Conservation (phyloP, 768 basidiomycete genomes). For the Wakefieldia striispora region DNA sequence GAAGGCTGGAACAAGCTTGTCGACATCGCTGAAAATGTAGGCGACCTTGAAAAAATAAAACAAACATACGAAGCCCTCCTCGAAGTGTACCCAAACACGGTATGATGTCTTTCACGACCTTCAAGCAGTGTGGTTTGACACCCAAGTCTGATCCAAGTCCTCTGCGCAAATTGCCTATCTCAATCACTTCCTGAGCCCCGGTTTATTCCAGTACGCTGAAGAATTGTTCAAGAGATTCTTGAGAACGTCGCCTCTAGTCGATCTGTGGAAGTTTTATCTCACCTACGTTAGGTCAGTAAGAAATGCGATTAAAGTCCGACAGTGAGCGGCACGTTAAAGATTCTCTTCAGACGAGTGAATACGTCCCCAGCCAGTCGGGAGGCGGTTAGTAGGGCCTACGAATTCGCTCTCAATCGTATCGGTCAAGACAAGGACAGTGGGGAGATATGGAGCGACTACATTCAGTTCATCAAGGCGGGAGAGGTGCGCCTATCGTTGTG, state of each 20-base stretch:
- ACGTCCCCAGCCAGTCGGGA: slow-evolving; percentile 67
- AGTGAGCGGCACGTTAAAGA: slow-evolving; percentile 8
- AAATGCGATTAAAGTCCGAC: slow-evolving; percentile 6
- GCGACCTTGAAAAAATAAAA: slow-evolving; percentile 78
- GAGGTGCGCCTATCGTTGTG: slow-evolving; percentile 50
- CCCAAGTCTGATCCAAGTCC: slow-evolving; percentile 46
- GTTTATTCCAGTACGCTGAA: slow-evolving; percentile 75
- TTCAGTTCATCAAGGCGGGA: slow-evolving; percentile 79
- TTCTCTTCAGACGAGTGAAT: slow-evolving; percentile 58
- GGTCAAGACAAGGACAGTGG: slow-evolving; percentile 92
- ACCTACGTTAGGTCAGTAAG: slow-evolving; percentile 81
- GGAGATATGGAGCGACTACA: slow-evolving; percentile 92
- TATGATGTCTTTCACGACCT: slow-evolving; percentile 46
- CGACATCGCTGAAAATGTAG: slow-evolving; percentile 69
- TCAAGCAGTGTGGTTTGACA: slow-evolving; percentile 25
- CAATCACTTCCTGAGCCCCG: slow-evolving; percentile 66
- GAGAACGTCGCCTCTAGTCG: slow-evolving; percentile 80
- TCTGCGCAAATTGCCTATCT: slow-evolving; percentile 85
- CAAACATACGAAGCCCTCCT: slow-evolving; percentile 81
- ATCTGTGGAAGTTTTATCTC: slow-evolving; percentile 91
- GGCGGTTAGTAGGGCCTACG: slow-evolving; percentile 83
- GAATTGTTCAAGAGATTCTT: slow-evolving; percentile 87
- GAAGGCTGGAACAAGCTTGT: slow-evolving; percentile 78
- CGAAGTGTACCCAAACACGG: slow-evolving; percentile 87
- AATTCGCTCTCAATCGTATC: slow-evolving; percentile 86